phyloP scores from a whole-genome alignment of 768 basidiomycete genomes.

The Auricularia heimuer region DNA sequence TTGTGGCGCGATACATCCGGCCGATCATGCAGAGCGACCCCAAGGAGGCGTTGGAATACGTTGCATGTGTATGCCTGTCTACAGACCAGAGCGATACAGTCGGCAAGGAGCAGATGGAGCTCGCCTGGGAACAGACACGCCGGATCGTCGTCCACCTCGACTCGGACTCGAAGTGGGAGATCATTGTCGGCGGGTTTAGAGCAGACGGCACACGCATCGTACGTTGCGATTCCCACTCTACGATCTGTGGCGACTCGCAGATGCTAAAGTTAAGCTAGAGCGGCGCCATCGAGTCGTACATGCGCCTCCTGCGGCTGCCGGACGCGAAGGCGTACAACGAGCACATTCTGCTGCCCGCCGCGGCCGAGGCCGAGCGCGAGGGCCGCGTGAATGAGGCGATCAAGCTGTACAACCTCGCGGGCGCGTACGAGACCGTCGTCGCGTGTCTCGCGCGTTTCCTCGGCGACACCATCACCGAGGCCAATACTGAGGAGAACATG shows the following conservation, averaged over 20 bases:
- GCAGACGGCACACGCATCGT: conserved; percentile 85
- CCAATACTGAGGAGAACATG: conserved; percentile 44
- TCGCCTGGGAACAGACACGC: conserved; percentile 69
- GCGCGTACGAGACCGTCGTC: conserved; percentile 81
- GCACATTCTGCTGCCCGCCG: conserved; percentile 75
- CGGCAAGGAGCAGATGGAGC: conserved; percentile 79
- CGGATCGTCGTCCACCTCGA: conserved; percentile 73
- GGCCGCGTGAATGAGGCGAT: conserved; percentile 84
- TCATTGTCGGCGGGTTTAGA: conserved; percentile 87
- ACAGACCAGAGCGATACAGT: conserved; percentile 59
- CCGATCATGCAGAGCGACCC: conserved; percentile 91
- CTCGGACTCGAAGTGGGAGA: conserved; percentile 77
- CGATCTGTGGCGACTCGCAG: not conserved
- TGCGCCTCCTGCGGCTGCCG: conserved; percentile 62
- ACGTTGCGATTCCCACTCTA: conserved; percentile 22
- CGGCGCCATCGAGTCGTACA: conserved; percentile 79
- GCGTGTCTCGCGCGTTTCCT: conserved; percentile 79
- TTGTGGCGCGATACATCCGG: conserved; percentile 88
- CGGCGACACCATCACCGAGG: conserved; percentile 66
- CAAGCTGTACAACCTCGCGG: conserved; percentile 91
- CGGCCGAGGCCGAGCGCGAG: conserved; percentile 71
- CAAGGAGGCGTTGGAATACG: conserved; percentile 88
- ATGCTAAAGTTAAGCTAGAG: conserved; percentile 34
- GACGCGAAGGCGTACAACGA: conserved; percentile 63
- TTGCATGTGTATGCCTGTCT: conserved; percentile 74